Percentiles rank a stretch among this genome's conserved stretches.
phyloP scores from a whole-genome alignment of 495 filamentous ascomycete genomes.

The Hamigera avellanea region DNA sequence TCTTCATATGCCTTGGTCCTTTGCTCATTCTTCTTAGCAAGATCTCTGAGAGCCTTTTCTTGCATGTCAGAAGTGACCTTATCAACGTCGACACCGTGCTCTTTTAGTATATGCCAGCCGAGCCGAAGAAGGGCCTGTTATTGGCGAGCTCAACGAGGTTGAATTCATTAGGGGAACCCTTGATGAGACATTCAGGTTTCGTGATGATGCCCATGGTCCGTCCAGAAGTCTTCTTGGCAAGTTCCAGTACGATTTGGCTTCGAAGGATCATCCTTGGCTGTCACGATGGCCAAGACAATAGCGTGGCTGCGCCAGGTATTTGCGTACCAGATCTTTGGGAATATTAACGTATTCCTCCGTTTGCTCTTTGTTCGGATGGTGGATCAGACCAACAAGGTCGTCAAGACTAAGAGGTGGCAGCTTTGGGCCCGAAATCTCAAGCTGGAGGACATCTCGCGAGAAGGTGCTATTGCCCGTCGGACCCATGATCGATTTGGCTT shows the following conservation, averaged over 20 bases:
- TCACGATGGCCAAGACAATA: conserved; percentile 26
- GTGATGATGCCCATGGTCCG: conserved; percentile 47
- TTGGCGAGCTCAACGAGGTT: conserved; percentile 23
- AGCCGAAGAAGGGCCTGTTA: conserved; percentile 31
- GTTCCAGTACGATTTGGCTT: conserved; percentile 41
- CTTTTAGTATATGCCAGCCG: conserved; percentile 39
- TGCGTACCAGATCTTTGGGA: conserved; percentile 16
- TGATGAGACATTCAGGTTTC: conserved; percentile 35
- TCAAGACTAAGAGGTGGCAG: conserved; percentile 42
- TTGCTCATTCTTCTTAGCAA: too few relatives aligned
- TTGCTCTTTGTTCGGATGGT: conserved; percentile 10
- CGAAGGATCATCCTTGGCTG: conserved; percentile 38
- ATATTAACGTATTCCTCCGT: conserved; percentile 16
- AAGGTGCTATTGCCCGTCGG: conserved; percentile 16
- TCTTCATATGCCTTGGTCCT: too few relatives aligned
- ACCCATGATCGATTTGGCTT: conserved; percentile 4
- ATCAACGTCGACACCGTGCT: too few relatives aligned
- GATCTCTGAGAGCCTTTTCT: too few relatives aligned
- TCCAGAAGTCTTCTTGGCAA: conserved; percentile 31
- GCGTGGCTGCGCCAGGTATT: conserved; percentile 19
- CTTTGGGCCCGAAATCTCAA: conserved; percentile 39
- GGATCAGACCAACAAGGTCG: conserved; percentile 40
- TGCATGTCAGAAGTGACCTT: too few relatives aligned
- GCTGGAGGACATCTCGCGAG: conserved; percentile 34
- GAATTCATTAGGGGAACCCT: conserved; percentile 13